Evolutionary conservation across 1,284 basidiomycete genomes (phyloP), one percentile per base, ranked within the genome.

Genomic region (Trichosporon coremiiforme): DNA sequence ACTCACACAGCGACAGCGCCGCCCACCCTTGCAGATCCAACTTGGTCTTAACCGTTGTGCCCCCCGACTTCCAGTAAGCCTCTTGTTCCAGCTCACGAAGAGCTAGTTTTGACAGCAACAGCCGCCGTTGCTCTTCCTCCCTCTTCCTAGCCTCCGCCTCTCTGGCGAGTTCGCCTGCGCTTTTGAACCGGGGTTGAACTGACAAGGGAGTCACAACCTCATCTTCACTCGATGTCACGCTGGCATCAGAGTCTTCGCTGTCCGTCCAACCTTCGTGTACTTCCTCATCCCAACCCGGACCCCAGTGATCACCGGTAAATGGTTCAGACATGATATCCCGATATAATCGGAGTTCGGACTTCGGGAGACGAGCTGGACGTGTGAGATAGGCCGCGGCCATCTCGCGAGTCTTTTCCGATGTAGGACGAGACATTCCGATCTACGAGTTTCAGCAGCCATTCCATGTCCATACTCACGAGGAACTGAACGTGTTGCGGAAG

Each of bases 401-500:
- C 1, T 68, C 69, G 25, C 75, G 75, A 3, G 79, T 78, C 13
- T 57, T 15, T 0, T 66, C 15, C 9, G 66, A 65, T 3, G 79
- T 76, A 6, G 66, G 73, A 7, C 67, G 41, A 2, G 78, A 67
- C 17, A 81, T 72, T 33, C 75, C 76, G 10, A 82, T 74, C 80
- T 81, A 10, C 65, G 8, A 20, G 9, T 62, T 25, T 68, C 25
- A 66, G 65, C 12, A 36, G 10, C 13, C 53, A 13, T 4, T 33
- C 4, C 8, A 25, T 9, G 7, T 12, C 12, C 1, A 9, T 35
- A 68, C 75, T 57, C 33, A 80, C 79, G 6, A 82, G 71, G 1
- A 82, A 66, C 33, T 80, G 78, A 0, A 82, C 71, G 70, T 82
- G 78, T 55, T 79, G 77, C 12, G 80, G 76, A 2, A 82, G 53